Evolutionary conservation across 2,329 filamentous ascomycete genomes (phyloP).

Genomic region (Emydomyces testavorans): DNA sequence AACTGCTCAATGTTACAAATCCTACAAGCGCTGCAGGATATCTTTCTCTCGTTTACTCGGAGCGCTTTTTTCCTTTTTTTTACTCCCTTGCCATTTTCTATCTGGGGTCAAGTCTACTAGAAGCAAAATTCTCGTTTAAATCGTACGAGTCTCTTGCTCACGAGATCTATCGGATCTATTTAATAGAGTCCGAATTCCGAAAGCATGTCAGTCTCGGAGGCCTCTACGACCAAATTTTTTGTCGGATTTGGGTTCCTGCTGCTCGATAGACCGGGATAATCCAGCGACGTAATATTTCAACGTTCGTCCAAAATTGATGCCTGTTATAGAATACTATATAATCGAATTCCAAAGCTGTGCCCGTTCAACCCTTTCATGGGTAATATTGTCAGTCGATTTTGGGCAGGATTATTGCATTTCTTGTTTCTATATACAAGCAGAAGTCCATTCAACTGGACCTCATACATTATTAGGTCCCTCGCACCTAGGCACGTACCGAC

Average conservation of each 20-base stretch:
- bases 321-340: background rate
- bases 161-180: background rate
- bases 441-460: constrained; percentile 2
- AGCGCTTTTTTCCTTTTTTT: too few relatives aligned
- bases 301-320: background rate
- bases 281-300: too few relatives aligned
- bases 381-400: background rate
- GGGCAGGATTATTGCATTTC: background rate
- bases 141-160: background rate
- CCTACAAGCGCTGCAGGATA: too few relatives aligned
- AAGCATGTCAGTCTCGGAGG: background rate
- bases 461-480: background rate
- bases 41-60: too few relatives aligned
- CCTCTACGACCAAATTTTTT: background rate
- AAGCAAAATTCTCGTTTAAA: too few relatives aligned
- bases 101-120: too few relatives aligned
- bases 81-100: too few relatives aligned
- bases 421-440: background rate
- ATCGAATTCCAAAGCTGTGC: background rate
- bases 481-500: background rate
- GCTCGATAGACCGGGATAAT: background rate
- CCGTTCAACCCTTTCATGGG: background rate
- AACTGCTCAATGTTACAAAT: too few relatives aligned
- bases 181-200: background rate
- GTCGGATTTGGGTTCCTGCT: background rate